Percentiles rank a stretch among this genome's conserved stretches.
These are phyloP conservation scores for Diospyros lotus DNA, from an alignment of 148 eudicot species.

Conservation along the genomic window DNA sequence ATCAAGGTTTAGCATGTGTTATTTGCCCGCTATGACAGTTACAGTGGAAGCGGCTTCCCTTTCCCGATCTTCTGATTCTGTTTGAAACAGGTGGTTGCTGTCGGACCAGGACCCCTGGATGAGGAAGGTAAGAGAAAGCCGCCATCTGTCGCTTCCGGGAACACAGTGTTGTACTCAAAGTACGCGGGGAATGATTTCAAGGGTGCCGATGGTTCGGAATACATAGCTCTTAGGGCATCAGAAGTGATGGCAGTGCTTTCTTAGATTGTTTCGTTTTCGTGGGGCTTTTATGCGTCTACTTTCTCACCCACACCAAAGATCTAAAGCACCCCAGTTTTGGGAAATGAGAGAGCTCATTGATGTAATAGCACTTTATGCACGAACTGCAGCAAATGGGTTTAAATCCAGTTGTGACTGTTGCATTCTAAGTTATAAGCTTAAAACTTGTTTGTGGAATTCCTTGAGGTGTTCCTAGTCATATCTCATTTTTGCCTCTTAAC, in stretches of 20 bases:
- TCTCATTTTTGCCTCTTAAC: too few species aligned
- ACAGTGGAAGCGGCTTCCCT: background rate
- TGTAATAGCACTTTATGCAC: background rate
- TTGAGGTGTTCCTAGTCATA: too few species aligned
- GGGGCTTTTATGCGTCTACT: background rate
- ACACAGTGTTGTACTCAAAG: constrained; percentile 79
- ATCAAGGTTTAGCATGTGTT: background rate
- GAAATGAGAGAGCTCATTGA: background rate
- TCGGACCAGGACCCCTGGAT: constrained; percentile 77
- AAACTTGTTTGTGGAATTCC: background rate
- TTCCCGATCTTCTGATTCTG: background rate
- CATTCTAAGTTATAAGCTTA: background rate
- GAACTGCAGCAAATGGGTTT: background rate
- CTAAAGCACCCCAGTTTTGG: background rate
- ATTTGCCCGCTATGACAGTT: background rate
- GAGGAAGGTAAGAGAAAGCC: constrained; percentile 76
- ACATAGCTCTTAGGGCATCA: constrained; percentile 62
- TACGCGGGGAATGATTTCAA: constrained; percentile 88
- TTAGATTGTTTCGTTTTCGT: constrained; percentile 19
- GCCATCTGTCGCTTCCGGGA: constrained; percentile 52
- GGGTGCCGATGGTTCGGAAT: constrained; percentile 74
- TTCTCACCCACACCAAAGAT: background rate
- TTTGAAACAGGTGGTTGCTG: constrained; percentile 57
- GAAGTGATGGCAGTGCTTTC: constrained; percentile 90
- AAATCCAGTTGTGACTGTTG: background rate